These are phyloP conservation scores for Xanthoconium purpureum DNA, from an alignment of 768 basidiomycete species.

Conservation along the genomic window DNA sequence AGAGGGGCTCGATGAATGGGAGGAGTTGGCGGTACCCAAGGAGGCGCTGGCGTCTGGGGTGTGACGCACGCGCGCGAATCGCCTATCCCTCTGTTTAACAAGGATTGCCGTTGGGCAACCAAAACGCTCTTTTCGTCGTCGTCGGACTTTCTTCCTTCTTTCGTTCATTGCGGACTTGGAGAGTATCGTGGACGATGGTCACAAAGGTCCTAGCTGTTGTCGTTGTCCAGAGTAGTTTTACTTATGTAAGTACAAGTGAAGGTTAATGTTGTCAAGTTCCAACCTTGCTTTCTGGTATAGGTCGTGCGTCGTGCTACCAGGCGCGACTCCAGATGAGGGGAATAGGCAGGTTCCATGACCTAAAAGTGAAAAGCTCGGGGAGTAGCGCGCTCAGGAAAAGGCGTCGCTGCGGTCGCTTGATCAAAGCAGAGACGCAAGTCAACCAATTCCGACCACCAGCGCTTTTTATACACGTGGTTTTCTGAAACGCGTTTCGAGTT, in stretches of 20 bases:
- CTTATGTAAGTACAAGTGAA: too few species aligned
- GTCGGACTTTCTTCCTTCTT: background rate
- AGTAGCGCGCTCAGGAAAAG: too few species aligned
- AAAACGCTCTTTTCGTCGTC: background rate
- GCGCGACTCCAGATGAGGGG: too few species aligned
- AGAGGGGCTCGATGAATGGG: constrained; percentile 45
- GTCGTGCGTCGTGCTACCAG: too few species aligned
- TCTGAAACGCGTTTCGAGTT: too few species aligned
- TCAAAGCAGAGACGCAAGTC: too few species aligned
- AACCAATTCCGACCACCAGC: too few species aligned
- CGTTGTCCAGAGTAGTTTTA: background rate
- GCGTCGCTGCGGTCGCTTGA: too few species aligned
- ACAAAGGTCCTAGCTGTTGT: background rate
- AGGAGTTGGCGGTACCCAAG: constrained; percentile 34
- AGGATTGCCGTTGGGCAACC: background rate
- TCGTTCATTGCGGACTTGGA: background rate
- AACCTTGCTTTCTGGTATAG: too few species aligned
- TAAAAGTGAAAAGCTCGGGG: too few species aligned
- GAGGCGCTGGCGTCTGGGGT: background rate
- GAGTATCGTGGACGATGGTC: background rate
- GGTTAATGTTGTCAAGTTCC: background rate
- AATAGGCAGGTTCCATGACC: too few species aligned
- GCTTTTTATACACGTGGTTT: too few species aligned
- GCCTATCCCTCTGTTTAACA: background rate
- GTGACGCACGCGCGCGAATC: background rate